A percentile compares a stretch with the other conserved stretches of the same genome.
Evolutionary conservation across 768 basidiomycete genomes (phyloP).

Genomic region (Boletales sp.): DNA sequence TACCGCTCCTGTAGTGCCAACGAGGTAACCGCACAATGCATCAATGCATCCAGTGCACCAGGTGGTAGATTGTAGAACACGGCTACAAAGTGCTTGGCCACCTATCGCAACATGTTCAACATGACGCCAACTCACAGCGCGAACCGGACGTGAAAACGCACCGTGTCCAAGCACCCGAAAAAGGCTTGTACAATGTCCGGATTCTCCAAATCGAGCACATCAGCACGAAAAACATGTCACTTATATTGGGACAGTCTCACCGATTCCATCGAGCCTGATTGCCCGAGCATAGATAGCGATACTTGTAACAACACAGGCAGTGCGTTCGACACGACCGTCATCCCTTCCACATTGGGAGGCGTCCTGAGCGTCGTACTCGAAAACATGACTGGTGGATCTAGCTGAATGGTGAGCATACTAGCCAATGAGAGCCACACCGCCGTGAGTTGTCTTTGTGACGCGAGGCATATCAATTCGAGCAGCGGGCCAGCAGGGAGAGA

Average conservation of each 20-base stretch:
- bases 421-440: slow-evolving; percentile 85
- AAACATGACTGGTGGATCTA: slow-evolving; percentile 64
- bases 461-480: slow-evolving; percentile 72
- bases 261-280: slow-evolving; percentile 63
- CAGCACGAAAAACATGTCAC: not conserved
- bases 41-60: slow-evolving; percentile 60
- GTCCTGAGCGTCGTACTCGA: slow-evolving; percentile 41
- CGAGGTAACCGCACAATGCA: slow-evolving; percentile 65
- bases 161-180: slow-evolving; percentile 78
- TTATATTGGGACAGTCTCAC: slow-evolving; percentile 39
- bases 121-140: not conserved
- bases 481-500: slow-evolving; percentile 80
- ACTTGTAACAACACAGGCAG: slow-evolving; percentile 59
- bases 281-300: slow-evolving; percentile 49
- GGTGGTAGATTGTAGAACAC: slow-evolving; percentile 61
- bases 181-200: slow-evolving; percentile 91
- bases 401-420: slow-evolving; percentile 73
- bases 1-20: slow-evolving; percentile 79
- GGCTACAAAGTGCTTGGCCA: slow-evolving; percentile 57
- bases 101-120: slow-evolving; percentile 17
- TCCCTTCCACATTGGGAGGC: slow-evolving; percentile 52
- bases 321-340: slow-evolving; percentile 50
- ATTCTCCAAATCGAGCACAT: slow-evolving; percentile 48
- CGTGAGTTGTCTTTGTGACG: slow-evolving; percentile 66
- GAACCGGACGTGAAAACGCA: slow-evolving; percentile 30